Evolutionary conservation across 1,284 basidiomycete genomes (phyloP).

Genomic region (Rhodotorula mucilaginosa): DNA sequence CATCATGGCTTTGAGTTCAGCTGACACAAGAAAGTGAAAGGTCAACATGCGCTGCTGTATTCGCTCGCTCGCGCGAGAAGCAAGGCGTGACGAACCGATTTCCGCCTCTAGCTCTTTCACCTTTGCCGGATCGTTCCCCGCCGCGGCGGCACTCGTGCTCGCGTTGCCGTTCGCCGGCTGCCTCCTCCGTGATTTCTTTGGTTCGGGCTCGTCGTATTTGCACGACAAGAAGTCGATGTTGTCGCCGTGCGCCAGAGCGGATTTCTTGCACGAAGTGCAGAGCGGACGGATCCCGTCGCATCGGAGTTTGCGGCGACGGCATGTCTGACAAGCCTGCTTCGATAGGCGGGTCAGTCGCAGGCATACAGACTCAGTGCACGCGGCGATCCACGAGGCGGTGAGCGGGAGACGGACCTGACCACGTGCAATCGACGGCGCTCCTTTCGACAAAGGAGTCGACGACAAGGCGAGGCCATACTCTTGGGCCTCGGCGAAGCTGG

Average conservation of each 20-base stretch:
- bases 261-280: conserved; percentile 20
- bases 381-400: background rate
- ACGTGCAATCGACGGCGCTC: conserved; percentile 12
- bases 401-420: conserved; percentile 6
- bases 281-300: conserved; percentile 28
- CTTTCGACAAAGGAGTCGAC: conserved; percentile 7
- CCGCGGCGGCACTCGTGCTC: background rate
- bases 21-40: background rate
- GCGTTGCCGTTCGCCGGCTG: conserved; percentile 2
- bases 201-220: conserved; percentile 20
- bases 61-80: too few relatives aligned
- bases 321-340: conserved; percentile 8
- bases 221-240: conserved; percentile 10
- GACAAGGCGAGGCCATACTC: conserved; percentile 7
- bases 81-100: conserved; percentile 15
- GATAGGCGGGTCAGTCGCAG: background rate
- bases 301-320: conserved; percentile 26
- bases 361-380: background rate
- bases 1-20: conserved; percentile 7
- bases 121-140: conserved; percentile 2
- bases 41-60: background rate
- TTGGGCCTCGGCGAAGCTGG: conserved; percentile 15
- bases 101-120: conserved; percentile 30
- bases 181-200: conserved; percentile 15
- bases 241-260: conserved; percentile 25